These are phyloP conservation scores for Linnemannia schmuckeri DNA, from an alignment of 192 early-diverging fungal genomes.

Conservation along the genomic window DNA sequence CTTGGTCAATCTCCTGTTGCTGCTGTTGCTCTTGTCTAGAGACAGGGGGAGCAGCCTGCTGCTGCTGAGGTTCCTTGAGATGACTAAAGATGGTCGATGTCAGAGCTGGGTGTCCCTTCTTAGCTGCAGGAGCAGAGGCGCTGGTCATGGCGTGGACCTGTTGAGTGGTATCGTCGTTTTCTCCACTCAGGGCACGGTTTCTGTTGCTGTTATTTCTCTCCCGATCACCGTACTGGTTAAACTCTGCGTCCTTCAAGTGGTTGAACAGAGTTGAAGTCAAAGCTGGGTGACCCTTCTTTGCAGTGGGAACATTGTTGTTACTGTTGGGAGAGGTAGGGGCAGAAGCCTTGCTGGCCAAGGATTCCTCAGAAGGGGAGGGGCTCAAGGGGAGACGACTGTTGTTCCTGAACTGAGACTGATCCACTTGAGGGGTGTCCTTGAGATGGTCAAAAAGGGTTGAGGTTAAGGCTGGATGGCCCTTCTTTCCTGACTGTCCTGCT, in stretches of 20 bases:
- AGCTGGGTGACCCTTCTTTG: conserved; percentile 50
- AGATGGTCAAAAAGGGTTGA: conserved; percentile 40
- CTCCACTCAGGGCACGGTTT: background rate
- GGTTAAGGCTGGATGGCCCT: conserved; percentile 54
- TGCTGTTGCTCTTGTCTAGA: conserved; percentile 6
- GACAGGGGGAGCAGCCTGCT: background rate
- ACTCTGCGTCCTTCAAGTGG: conserved; percentile 10
- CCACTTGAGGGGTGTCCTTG: conserved; percentile 18
- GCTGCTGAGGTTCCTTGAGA: conserved; percentile 19
- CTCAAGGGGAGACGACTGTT: conserved; percentile 9
- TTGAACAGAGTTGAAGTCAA: conserved; percentile 18
- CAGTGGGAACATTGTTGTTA: background rate
- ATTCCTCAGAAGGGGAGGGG: conserved; percentile 21
- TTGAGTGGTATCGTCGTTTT: background rate
- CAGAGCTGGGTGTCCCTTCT: conserved; percentile 27
- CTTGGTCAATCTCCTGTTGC: conserved; percentile 16
- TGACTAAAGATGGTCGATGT: conserved; percentile 44
- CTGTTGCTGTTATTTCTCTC: background rate
- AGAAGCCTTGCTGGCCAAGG: background rate
- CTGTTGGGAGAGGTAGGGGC: background rate
- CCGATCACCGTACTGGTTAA: background rate
- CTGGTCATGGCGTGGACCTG: background rate
- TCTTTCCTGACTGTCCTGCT: conserved; percentile 15
- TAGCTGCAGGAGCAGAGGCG: background rate
- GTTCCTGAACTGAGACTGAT: background rate